Percentiles rank a stretch among this genome's conserved stretches.
These are phyloP conservation scores for Ogataea dorogensis DNA, from an alignment of 805 yeast species.

Conservation along the genomic window DNA sequence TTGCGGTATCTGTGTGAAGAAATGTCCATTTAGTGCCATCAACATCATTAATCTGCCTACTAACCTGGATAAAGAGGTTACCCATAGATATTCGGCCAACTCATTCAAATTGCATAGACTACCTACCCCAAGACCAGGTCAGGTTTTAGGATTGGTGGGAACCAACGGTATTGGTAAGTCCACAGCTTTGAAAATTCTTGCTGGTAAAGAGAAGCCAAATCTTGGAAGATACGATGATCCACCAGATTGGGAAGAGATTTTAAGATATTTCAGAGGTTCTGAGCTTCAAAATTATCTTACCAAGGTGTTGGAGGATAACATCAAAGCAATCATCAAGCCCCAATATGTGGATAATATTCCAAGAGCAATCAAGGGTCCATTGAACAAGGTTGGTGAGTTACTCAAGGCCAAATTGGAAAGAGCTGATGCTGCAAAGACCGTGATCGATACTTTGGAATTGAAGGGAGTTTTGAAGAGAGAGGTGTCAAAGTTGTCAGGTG, in stretches of 20 bases:
- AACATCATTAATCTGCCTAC: constrained; percentile 95
- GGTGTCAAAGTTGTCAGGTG: constrained; percentile 89
- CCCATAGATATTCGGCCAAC: constrained; percentile 97
- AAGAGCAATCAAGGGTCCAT: constrained; percentile 89
- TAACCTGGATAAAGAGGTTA: constrained; percentile 85
- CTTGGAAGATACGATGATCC: constrained; percentile 93
- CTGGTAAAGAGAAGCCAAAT: constrained; percentile 97
- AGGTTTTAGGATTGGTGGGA: constrained; percentile 95
- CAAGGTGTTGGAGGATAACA: constrained; percentile 87
- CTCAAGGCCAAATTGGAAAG: constrained; percentile 77
- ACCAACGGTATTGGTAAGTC: constrained; percentile 99
- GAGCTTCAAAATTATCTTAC: constrained; percentile 96
- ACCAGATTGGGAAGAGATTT: constrained; percentile 95
- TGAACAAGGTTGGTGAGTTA: constrained; percentile 81
- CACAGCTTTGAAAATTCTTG: constrained; percentile 92
- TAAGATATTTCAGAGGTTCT: constrained; percentile 90
- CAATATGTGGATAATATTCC: constrained; percentile 98
- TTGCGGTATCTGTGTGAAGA: constrained; percentile 99
- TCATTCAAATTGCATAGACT: constrained; percentile 95
- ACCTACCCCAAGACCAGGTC: constrained; percentile 99
- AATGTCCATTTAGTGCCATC: constrained; percentile 97
- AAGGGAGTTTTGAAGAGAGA: constrained; percentile 80
- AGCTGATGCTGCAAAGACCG: constrained; percentile 59
- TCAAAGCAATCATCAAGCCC: constrained; percentile 97
- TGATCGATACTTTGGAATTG: constrained; percentile 72